A percentile compares a stretch with the other conserved stretches of the same genome.
These are phyloP conservation scores for Hypomyces perniciosus DNA, from an alignment of 2,329 filamentous ascomycete species.

Conservation along the genomic window DNA sequence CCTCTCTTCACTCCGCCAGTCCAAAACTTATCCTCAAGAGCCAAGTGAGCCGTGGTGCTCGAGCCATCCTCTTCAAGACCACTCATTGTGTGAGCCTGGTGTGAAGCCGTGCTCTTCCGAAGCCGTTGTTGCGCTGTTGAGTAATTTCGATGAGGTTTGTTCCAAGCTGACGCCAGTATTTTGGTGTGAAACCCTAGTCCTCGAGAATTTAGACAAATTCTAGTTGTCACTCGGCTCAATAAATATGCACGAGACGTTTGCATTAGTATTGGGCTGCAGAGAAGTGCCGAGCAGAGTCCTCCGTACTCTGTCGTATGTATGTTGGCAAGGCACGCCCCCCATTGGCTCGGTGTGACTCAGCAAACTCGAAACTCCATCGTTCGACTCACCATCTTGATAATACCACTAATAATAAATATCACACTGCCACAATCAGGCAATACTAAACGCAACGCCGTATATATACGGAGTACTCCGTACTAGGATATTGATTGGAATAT, in stretches of 20 bases:
- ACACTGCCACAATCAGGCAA: too few species aligned
- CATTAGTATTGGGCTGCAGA: not conserved
- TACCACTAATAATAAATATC: too few species aligned
- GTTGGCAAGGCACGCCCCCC: not conserved
- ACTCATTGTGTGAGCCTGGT: not conserved
- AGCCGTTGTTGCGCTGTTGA: not conserved
- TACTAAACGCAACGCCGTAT: too few species aligned
- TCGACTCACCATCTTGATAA: not conserved
- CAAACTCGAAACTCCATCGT: not conserved
- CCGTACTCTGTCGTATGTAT: too few species aligned
- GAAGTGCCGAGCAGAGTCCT: not conserved
- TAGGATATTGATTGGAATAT: too few species aligned
- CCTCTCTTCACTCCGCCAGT: conserved; percentile 17
- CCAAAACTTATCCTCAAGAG: conserved; percentile 19
- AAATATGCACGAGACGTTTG: not conserved
- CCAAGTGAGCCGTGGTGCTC: conserved; percentile 11
- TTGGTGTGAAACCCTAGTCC: not conserved
- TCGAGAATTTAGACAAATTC: not conserved
- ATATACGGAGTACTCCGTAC: too few species aligned
- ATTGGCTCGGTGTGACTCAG: conserved; percentile 11
- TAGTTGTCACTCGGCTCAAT: not conserved
- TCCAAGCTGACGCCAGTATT: not conserved
- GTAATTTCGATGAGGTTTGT: not conserved
- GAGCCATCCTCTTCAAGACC: conserved; percentile 6
- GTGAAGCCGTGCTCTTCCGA: not conserved